Evolutionary conservation across 78 protist species (phyloP), one percentile per base, ranked within the genome.

Genomic region (Isochrysis galbana): DNA sequence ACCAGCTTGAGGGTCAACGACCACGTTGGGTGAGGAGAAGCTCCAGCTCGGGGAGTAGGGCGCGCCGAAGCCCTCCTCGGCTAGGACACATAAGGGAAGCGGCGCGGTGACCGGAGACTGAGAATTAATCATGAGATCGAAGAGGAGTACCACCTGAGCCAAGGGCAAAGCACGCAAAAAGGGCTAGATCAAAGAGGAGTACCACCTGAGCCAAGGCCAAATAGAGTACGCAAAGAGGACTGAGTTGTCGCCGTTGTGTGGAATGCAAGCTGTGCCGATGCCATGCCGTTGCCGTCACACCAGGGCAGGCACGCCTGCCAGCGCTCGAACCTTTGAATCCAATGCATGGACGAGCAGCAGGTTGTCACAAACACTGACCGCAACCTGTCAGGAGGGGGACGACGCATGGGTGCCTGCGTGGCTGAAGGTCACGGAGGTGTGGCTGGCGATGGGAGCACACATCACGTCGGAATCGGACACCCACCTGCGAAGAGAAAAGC

Each of bases 311-410:
- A 14, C 7, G 61, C 29, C 29, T 51, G 61, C 61, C 29, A 51
- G 61, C 7, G 14, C 29, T 7, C 72, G 72, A 19, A 42, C 87
- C 36, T 42, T 0, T 36, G 48, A 0, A 48, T 78, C 87, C 22
- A 42, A 36, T 7, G 54, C 87, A 48, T 78, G 87, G 14, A 78
- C 87, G 87, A 78, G 39, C 19, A 78, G 87, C 54, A 78, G 87
- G 54, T 39, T 42, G 87, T 78, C 87, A 36, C 5, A 1, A 19
- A 42, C 54, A 36, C 36, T 25, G 36, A 78, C 21, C 54, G 36
- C 51, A 11, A 17, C 39, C 22, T 17, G 78, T 39, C 36, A 22
- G 29, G 32, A 61, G 32, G 19, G 72, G 32, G 72, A 1, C 72
- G 19, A 32, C 19, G 72, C 72, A 51, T 7, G 61, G 61, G 61